Base-by-base conservation (phyloP, 2,329 filamentous ascomycete species). In the Fusarium siculi region DNA sequence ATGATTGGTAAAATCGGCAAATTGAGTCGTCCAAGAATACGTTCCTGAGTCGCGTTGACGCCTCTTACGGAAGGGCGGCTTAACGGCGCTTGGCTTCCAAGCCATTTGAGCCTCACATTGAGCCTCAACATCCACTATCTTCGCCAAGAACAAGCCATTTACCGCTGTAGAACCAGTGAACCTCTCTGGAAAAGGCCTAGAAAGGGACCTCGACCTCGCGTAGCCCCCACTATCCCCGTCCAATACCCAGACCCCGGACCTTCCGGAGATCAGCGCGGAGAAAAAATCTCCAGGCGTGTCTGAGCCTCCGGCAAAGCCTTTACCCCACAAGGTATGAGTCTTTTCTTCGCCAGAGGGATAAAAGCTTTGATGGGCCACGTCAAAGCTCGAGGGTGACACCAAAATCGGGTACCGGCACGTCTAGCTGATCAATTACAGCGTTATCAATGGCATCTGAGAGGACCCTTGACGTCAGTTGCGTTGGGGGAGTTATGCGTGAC, bases 381-480 rank as follows among this genome's bases (percentile, higher is more conserved):
- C 46, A 67, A 60, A 53, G 28, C 46, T n/a, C 28, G 40, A 61
- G 30, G 9, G 40, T 42, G 44, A 52, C 56, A 61, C 40, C 52
- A 46, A 58, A 58, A 30, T 58, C 65, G 65, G 65, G 21, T 67
- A 67, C 15, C 65, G 65, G 65, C 65, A 67, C 65, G 25, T 44
- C 40, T 60, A 47, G 28, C 10, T 66, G 40, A 43, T 50, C 65
- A 28, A n/a, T 34, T 25, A 21, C 25, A 16, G 12, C 28, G 40
- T 25, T 43, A 28, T 42, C 28, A 40, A 65, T 65, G 42, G 49
- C 43, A 49, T 50, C 21, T n/a, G 7, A 11, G 36, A n/a, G 10
- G 63, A 23, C 28, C 10, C 15, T 52, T 40, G 64, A 61, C 63
- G 63, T 67, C 34, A 60, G 23, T 12, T 37, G 15, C 42, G 14